These are phyloP conservation scores for Phaeoacremonium minimum DNA, from an alignment of 2,329 filamentous ascomycete genomes.

Conservation along the genomic window DNA sequence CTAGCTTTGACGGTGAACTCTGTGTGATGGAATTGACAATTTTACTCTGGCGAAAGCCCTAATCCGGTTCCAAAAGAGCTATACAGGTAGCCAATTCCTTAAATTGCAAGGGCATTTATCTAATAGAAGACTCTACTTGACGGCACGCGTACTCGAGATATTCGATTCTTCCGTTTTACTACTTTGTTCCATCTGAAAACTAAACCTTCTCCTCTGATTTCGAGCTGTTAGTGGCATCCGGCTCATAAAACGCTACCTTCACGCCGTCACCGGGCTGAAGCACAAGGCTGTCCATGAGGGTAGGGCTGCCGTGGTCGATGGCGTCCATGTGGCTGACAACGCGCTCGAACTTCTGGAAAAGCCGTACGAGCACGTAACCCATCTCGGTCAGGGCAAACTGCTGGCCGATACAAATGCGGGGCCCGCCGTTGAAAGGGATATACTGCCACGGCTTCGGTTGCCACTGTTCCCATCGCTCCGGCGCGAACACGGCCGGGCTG, in stretches of 20 bases:
- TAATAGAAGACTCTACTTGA: too few relatives aligned
- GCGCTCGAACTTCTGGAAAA: slow-evolving; percentile 68
- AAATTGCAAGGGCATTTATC: too few relatives aligned
- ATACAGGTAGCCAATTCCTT: too few relatives aligned
- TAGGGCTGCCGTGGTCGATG: slow-evolving; percentile 49
- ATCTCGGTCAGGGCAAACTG: slow-evolving; percentile 80
- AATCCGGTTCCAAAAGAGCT: too few relatives aligned
- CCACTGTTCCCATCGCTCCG: slow-evolving; percentile 63
- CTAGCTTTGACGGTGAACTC: too few relatives aligned
- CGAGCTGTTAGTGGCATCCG: too few relatives aligned
- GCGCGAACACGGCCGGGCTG: slow-evolving; percentile 51
- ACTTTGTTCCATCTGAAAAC: too few relatives aligned
- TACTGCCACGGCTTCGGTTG: slow-evolving; percentile 67
- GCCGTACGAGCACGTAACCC: slow-evolving; percentile 64
- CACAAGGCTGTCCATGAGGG: slow-evolving; percentile 56
- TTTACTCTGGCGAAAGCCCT: too few relatives aligned
- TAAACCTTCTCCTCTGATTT: too few relatives aligned
- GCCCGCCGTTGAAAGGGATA: slow-evolving; percentile 71
- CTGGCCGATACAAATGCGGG: slow-evolving; percentile 72
- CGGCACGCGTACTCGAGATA: too few relatives aligned
- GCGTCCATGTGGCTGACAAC: slow-evolving; percentile 54
- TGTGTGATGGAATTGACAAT: too few relatives aligned
- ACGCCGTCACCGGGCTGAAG: slow-evolving; percentile 57
- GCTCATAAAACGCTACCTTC: slow-evolving; percentile 50
- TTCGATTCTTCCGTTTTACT: too few relatives aligned